A percentile compares a stretch with the other conserved stretches of the same genome.
Conservation (phyloP, 2,329 filamentous ascomycete genomes). For the Pyricularia pennisetigena region DNA sequence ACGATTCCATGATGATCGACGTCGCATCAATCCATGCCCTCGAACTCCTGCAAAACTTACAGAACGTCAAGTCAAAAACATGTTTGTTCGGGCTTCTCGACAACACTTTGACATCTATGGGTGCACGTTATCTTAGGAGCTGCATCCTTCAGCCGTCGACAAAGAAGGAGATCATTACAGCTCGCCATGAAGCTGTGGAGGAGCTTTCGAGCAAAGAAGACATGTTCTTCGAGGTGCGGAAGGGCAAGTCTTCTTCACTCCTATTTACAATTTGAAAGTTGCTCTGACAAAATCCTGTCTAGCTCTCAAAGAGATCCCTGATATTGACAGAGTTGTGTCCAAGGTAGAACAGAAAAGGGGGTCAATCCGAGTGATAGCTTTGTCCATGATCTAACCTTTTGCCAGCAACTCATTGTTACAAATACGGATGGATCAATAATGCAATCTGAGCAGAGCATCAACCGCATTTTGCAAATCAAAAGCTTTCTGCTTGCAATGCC, state of each 20-base stretch:
- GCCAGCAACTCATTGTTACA: neutral
- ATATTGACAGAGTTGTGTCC: constrained; percentile 72
- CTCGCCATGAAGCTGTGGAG: constrained; percentile 72
- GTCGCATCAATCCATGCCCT: constrained; percentile 77
- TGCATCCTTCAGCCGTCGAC: constrained; percentile 88
- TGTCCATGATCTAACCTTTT: neutral
- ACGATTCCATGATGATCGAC: constrained; percentile 94
- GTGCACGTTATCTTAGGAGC: constrained; percentile 68
- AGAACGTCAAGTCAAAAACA: constrained; percentile 66
- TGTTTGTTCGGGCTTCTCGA: constrained; percentile 82
- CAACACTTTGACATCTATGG: constrained; percentile 81
- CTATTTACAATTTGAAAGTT: neutral
- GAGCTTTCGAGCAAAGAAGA: constrained; percentile 76
- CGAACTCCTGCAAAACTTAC: constrained; percentile 82
- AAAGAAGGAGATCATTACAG: constrained; percentile 49
- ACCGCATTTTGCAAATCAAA: constrained; percentile 80
- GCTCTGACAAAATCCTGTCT: neutral
- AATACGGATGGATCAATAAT: neutral
- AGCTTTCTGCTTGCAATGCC: constrained; percentile 61
- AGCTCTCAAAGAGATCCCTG: constrained; percentile 67
- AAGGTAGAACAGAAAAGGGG: constrained; percentile 42
- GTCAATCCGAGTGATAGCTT: neutral
- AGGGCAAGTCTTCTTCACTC: constrained; percentile 36
- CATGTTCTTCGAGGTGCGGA: constrained; percentile 67
- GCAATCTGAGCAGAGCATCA: constrained; percentile 71